Evolutionary conservation across 1,284 basidiomycete genomes (phyloP).

Genomic region (Ustilago crameri): DNA sequence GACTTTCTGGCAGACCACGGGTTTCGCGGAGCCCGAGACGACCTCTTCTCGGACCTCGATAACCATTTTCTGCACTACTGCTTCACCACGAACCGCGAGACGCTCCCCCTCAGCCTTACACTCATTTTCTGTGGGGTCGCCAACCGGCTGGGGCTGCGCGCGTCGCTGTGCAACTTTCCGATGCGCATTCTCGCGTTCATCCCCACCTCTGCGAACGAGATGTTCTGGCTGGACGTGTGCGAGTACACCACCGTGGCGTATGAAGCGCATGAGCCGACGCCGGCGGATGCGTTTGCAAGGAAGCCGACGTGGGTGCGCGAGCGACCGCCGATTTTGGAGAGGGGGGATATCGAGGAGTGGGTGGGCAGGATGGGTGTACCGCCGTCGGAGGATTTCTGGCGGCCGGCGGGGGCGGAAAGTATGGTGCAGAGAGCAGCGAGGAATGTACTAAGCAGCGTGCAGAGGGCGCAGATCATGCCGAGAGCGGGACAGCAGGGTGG

Average conservation of each 20-base stretch:
- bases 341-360: slow-evolving; percentile 21
- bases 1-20: slow-evolving; percentile 43
- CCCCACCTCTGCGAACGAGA: slow-evolving; percentile 12
- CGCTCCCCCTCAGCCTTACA: slow-evolving; percentile 40
- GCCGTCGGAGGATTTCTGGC: slow-evolving; percentile 24
- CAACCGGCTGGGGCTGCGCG: slow-evolving; percentile 42
- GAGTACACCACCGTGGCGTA: slow-evolving; percentile 26
- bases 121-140: slow-evolving; percentile 51
- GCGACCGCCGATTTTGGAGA: slow-evolving; percentile 31
- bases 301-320: slow-evolving; percentile 16
- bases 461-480: slow-evolving; percentile 31
- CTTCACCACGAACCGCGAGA: slow-evolving; percentile 50
- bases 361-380: slow-evolving; percentile 18
- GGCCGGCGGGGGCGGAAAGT: slow-evolving; percentile 15
- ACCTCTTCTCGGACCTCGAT: slow-evolving; percentile 42
- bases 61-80: slow-evolving; percentile 52
- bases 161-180: slow-evolving; percentile 49
- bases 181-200: slow-evolving; percentile 39
- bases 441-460: slow-evolving; percentile 36
- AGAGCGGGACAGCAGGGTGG: slow-evolving; percentile 7
- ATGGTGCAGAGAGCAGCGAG: slow-evolving; percentile 35
- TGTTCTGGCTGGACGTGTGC: slow-evolving; percentile 50
- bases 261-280: slow-evolving; percentile 19
- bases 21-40: slow-evolving; percentile 31
- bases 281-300: slow-evolving; percentile 21